Percentiles rank a stretch among this genome's conserved stretches.
phyloP scores from a whole-genome alignment of 768 basidiomycete species.

The Suillus occidentalis region DNA sequence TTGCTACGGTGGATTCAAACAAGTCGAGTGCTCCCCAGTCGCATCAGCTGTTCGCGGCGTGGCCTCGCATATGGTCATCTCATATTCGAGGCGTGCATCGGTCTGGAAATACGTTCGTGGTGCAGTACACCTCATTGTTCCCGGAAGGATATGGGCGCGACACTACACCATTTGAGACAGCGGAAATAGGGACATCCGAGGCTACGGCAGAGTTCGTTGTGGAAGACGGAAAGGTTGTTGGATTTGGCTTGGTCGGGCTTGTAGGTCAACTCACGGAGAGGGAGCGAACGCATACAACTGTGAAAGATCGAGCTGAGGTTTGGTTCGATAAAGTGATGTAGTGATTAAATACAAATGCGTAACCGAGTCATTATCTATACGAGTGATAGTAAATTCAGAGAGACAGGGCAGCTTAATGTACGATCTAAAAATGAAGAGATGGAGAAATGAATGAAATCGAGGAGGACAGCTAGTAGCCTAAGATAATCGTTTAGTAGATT shows the following conservation, averaged over 20 bases:
- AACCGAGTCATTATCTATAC: no score
- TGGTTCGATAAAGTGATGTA: conserved; percentile 28
- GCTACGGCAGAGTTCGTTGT: conserved; percentile 24
- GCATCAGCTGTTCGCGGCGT: conserved; percentile 29
- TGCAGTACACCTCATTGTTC: conserved; percentile 29
- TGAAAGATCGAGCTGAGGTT: conserved; percentile 30
- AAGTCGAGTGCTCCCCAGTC: neutral
- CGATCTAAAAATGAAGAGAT: no score
- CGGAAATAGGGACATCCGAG: conserved; percentile 2
- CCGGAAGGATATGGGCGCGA: conserved; percentile 40
- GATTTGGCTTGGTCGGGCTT: conserved; percentile 27
- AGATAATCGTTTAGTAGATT: no score
- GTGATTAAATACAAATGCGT: no score
- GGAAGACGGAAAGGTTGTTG: conserved; percentile 27
- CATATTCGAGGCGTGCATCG: conserved; percentile 34
- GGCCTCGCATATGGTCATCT: conserved; percentile 36
- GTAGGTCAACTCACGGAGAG: conserved; percentile 20
- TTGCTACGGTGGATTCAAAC: conserved; percentile 25
- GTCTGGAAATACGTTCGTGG: conserved; percentile 20
- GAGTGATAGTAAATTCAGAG: no score
- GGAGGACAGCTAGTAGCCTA: no score
- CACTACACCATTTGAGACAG: conserved; percentile 31
- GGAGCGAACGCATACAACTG: conserved; percentile 17
- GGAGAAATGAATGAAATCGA: no score
- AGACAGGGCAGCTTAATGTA: no score